Conservation (phyloP, 2,329 filamentous ascomycete genomes). For the Curvularia hawaiiensis region DNA sequence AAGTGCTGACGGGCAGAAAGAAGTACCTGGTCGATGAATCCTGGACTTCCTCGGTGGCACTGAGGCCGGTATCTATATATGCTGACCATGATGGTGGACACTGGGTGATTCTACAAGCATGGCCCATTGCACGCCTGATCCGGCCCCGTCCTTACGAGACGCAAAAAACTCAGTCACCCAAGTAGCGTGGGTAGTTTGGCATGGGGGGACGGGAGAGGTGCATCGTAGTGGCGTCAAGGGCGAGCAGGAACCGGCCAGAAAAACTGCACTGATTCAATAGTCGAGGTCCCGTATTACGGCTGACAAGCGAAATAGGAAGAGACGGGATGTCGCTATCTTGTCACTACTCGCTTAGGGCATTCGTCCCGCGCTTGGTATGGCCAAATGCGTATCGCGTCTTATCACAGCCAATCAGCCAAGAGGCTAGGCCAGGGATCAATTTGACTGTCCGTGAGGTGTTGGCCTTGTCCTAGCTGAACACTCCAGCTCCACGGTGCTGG, state of each 20-base stretch:
- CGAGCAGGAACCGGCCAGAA: slow-evolving; percentile 7
- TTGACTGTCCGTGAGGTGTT: slow-evolving; percentile 1
- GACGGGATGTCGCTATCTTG: slow-evolving; percentile 9
- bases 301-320: slow-evolving; percentile 11
- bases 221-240: slow-evolving; percentile 1
- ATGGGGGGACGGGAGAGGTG: neutral
- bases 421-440: slow-evolving; percentile 2
- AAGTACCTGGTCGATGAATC: slow-evolving; percentile 4
- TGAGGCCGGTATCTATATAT: slow-evolving; percentile 8
- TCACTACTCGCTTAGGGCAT: slow-evolving; percentile 16
- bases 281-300: slow-evolving; percentile 8
- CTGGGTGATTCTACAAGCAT: neutral
- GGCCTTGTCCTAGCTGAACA: neutral
- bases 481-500: too few species aligned
- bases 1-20: slow-evolving; percentile 2
- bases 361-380: slow-evolving; percentile 13
- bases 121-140: slow-evolving; percentile 4
- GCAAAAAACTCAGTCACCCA: neutral
- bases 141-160: neutral
- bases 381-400: slow-evolving; percentile 13
- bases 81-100: neutral
- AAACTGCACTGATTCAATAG: slow-evolving; percentile 13
- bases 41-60: neutral
- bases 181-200: slow-evolving; percentile 2
- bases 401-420: slow-evolving; percentile 10